Base-by-base conservation (phyloP, 768 basidiomycete genomes). In the Tephrocybe sp. region DNA sequence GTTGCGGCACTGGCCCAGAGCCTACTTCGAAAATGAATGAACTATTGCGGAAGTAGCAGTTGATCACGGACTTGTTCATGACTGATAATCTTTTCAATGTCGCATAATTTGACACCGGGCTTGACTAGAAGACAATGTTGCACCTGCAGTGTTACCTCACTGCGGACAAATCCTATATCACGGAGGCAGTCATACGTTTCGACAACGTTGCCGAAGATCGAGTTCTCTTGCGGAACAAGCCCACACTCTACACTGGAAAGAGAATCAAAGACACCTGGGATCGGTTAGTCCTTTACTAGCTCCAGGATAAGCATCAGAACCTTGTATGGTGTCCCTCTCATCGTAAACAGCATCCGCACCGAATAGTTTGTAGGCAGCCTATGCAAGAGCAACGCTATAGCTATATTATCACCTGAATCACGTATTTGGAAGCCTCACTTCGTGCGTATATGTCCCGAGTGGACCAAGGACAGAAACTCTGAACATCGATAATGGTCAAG, bases 191-290 rank as follows among this genome's bases (percentile, higher is more conserved):
- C 84, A 59, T 87, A 90, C 1, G 87, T 87, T 64, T 92, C 89
- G 18, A 80, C 67, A 6, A 92, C 89, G 15, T 69, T 72, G 9
- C 89, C 89, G 56, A 83, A 85, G 28, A 81, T 86, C 13, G 82
- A 82, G 57, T 92, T 92, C 65, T 92, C 89, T 63, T 88, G 86
- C 18, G 89, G 89, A 24, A 91, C 72, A n/a, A 92, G 73, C 21
- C 79, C 89, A 40, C 81, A 72, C 21, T 76, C 66, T 12, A 68
- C 60, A 5, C 61, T 62, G 9, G 69, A 48, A 32, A 91, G 64
- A 15, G 76, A 65, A 36, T 73, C 62, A 52, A 86, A 83, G 19
- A 85, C 82, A 51, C 78, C 89, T 92, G 61, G 36, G 24, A 48
- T 26, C 18, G 9, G 31, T 48, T 5, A 50, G 41, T 22, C 24